Conservation (phyloP, 2,329 filamentous ascomycete genomes). For the Fusarium burgessii region DNA sequence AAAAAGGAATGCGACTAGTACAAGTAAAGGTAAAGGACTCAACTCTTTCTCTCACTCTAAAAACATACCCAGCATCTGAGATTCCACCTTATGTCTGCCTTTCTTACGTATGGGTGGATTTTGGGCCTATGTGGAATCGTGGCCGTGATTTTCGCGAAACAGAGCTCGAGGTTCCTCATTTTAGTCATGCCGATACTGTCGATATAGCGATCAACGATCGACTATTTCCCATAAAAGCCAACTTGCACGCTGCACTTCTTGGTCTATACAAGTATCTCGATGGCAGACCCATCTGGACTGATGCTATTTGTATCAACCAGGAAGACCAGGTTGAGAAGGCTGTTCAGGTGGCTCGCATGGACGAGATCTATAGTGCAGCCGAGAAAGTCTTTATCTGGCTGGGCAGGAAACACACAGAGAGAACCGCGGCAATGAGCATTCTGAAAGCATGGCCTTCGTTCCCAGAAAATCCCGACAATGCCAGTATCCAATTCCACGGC, state of each 20-base stretch:
- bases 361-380: slow-evolving; percentile 16
- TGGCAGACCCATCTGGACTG: slow-evolving; percentile 15
- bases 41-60: neutral
- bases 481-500: slow-evolving; percentile 8
- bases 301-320: slow-evolving; percentile 21
- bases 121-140: slow-evolving; percentile 17
- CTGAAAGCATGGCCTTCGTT: slow-evolving; percentile 13
- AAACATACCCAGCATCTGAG: neutral
- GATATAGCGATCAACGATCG: slow-evolving; percentile 1
- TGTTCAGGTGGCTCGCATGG: slow-evolving; percentile 11
- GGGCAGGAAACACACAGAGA: neutral
- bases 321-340: slow-evolving; percentile 2
- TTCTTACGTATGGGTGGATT: slow-evolving; percentile 28
- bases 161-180: slow-evolving; percentile 21
- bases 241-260: slow-evolving; percentile 16
- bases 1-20: neutral
- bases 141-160: slow-evolving; percentile 15
- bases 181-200: slow-evolving; percentile 1
- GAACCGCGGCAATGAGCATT: slow-evolving; percentile 6
- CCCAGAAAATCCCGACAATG: slow-evolving; percentile 2
- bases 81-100: slow-evolving; percentile 19
- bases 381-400: slow-evolving; percentile 21
- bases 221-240: neutral
- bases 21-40: neutral
- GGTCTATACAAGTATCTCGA: neutral